phyloP scores from a whole-genome alignment of 75 land plant genomes.

The Cunninghamia lanceolata region DNA sequence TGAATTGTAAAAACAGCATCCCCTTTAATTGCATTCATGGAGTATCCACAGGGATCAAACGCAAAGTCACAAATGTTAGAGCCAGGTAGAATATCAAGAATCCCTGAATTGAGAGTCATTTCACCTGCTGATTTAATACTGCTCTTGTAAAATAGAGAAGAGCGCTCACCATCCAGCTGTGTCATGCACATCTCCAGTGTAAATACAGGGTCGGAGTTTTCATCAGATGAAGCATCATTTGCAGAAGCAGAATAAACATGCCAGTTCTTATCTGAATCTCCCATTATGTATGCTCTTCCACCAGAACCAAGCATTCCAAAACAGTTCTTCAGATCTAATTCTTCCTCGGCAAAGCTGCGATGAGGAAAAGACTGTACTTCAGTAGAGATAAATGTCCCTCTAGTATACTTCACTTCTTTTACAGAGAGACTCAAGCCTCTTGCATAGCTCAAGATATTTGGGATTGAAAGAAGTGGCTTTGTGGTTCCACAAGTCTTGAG shows the following conservation, averaged over 20 bases:
- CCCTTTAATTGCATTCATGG: no score
- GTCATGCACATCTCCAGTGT: no score
- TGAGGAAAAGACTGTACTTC: constrained; percentile 56
- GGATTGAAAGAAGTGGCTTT: constrained; percentile 50
- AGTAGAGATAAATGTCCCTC: constrained; percentile 61
- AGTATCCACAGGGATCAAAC: constrained; percentile 85
- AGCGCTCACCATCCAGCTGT: constrained; percentile 32
- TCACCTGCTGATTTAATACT: constrained; percentile 29
- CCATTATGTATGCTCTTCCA: constrained; percentile 58
- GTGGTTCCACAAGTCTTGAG: constrained; percentile 78
- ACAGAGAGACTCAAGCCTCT: constrained; percentile 23
- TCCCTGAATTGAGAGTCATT: constrained; percentile 64
- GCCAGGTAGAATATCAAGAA: constrained; percentile 53
- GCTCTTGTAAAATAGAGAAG: constrained; percentile 54
- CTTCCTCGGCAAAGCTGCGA: constrained; percentile 54
- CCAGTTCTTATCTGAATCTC: constrained; percentile 37
- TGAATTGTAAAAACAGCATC: no score
- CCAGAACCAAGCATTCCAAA: constrained; percentile 40
- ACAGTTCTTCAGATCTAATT: constrained; percentile 35
- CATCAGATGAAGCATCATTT: background rate
- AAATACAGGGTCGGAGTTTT: constrained; percentile 12
- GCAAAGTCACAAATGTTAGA: constrained; percentile 76
- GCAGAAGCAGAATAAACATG: constrained; percentile 50
- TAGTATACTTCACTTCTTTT: no score
- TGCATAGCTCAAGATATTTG: constrained; percentile 36